These are phyloP conservation scores for Pseudogymnoascus sp. DNA, from an alignment of 2,329 filamentous ascomycete species.

Conservation along the genomic window DNA sequence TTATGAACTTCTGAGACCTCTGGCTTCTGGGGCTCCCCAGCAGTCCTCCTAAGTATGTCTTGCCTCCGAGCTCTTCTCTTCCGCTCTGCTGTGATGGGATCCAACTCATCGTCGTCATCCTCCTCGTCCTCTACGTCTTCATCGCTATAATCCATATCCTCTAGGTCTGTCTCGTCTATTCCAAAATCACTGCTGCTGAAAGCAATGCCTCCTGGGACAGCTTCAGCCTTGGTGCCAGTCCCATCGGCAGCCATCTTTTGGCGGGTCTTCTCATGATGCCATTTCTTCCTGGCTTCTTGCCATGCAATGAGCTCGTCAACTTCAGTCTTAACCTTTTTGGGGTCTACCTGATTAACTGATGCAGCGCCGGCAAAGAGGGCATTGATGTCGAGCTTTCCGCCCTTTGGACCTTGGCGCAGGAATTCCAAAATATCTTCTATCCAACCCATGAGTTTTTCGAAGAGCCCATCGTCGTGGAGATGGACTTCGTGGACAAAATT, in stretches of 20 bases:
- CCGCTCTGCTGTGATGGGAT: conserved; percentile 83
- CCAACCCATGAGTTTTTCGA: conserved; percentile 95
- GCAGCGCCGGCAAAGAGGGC: conserved; percentile 79
- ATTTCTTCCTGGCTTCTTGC: conserved; percentile 94
- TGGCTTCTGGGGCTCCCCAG: conserved; percentile 80
- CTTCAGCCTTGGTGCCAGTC: conserved; percentile 33
- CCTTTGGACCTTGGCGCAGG: conserved; percentile 74
- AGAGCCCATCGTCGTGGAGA: conserved; percentile 90
- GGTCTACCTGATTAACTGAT: conserved; percentile 60
- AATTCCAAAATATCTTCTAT: conserved; percentile 94
- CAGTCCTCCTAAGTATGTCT: conserved; percentile 70
- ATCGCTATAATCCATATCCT: conserved; percentile 78
- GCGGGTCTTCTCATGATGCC: conserved; percentile 94
- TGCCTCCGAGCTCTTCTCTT: conserved; percentile 68
- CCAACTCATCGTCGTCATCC: conserved; percentile 69
- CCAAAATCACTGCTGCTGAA: conserved; percentile 87
- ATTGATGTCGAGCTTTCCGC: conserved; percentile 88
- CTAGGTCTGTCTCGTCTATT: conserved; percentile 74
- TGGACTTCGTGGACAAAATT: conserved; percentile 99
- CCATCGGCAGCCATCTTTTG: conserved; percentile 97
- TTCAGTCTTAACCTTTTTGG: conserved; percentile 65
- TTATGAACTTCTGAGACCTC: conserved; percentile 71
- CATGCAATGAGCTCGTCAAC: conserved; percentile 82
- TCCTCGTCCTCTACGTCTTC: conserved; percentile 59
- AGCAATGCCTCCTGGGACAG: conserved; percentile 43